Base-by-base conservation (phyloP, 805 yeast species). In the Starmerella tilneyi region DNA sequence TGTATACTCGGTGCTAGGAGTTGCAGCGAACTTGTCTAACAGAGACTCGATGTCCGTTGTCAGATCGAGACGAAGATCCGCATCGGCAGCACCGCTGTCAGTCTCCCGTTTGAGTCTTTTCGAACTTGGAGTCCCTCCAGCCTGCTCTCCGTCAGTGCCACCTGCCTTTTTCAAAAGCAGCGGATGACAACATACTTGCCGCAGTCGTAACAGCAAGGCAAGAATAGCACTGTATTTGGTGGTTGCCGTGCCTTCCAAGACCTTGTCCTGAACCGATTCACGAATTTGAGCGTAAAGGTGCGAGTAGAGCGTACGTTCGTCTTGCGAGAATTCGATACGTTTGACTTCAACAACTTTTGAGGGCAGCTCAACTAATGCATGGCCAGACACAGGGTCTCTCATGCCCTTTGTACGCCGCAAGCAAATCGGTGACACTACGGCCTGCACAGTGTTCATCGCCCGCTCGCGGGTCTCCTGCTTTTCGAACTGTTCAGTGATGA, bases 181-280 rank as follows among this genome's bases (percentile, higher is more conserved):
- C 15, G 81, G 71, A 59, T 89, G 96, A 57, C 95, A 85, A 59
- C 96, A 89, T 0, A 81, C 74, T 60, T 89, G 97, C 48, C 97
- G 70, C 30, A 89, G 68, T 45, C 97, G 69, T 51, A 89, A 62
- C 43, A 89, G 80, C 58, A 84, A 92, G 2, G 92, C 80, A 53
- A 89, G 66, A 53, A 89, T 84, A 23, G 82, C 77, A 2, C 92
- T 76, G 60, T 84, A 89, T 45, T 74, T 75, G 50, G 75, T 78
- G 53, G 83, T 60, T n/a, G 82, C 63, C 48, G 78, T 74, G 4
- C 95, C 96, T 3, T 71, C 66, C 29, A 67, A 72, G 7, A 61
- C 45, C 9, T 55, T 54, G 15, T 53, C 49, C 16, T 56, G 54
- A 11, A 67, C 61, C 2, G 65, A 59, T 11, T 64, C 64, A 49